Evolutionary conservation across 495 filamentous ascomycete species (phyloP).

Genomic region (Trichoderma gamsii): DNA sequence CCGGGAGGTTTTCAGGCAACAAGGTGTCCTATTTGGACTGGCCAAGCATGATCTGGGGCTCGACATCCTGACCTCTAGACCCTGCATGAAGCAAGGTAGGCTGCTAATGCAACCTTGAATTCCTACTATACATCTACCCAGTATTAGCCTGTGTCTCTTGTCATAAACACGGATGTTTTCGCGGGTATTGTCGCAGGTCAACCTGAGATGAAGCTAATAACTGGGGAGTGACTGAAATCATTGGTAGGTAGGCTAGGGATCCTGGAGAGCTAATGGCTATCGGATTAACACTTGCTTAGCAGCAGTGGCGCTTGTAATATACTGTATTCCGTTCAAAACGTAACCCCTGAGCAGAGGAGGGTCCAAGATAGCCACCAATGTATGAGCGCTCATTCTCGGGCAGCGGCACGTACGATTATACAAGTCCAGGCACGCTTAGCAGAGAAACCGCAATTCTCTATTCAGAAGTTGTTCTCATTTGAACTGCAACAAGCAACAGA

Average conservation of each 20-base stretch:
- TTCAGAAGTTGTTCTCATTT: too few species aligned
- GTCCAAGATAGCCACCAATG: not conserved
- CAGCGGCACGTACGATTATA: too few species aligned
- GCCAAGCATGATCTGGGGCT: not conserved
- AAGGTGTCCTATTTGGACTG: not conserved
- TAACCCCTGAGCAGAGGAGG: not conserved
- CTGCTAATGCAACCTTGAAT: not conserved
- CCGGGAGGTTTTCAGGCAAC: not conserved
- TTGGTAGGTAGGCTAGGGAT: not conserved
- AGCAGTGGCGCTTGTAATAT: not conserved
- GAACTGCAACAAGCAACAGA: too few species aligned
- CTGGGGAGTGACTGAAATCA: not conserved
- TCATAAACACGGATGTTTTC: not conserved
- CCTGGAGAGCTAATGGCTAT: not conserved
- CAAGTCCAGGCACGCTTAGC: too few species aligned
- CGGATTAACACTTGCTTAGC: not conserved
- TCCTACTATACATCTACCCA: not conserved
- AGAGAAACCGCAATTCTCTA: too few species aligned
- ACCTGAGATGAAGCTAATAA: not conserved
- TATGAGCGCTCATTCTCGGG: too few species aligned
- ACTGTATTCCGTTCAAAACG: not conserved
- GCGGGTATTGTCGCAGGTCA: conserved; percentile 2
- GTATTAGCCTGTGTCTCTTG: not conserved
- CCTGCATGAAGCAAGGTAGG: too few species aligned
- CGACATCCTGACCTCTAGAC: too few species aligned